A percentile compares a stretch with the other conserved stretches of the same genome.
phyloP scores from a whole-genome alignment of 73 alveolate species.

The Paramecium tetraurelia region DNA sequence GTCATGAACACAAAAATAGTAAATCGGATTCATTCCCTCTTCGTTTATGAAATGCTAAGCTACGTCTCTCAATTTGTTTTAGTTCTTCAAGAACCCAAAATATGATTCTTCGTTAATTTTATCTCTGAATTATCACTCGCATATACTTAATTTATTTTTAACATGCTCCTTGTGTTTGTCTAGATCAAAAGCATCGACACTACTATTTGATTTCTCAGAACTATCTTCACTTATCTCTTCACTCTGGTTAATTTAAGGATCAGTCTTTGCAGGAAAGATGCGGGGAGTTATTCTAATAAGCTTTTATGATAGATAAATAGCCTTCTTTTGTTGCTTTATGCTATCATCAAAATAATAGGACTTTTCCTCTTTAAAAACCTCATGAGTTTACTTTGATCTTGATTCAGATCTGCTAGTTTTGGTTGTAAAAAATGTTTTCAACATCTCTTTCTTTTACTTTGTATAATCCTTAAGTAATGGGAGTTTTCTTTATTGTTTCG shows the following conservation, averaged over 20 bases:
- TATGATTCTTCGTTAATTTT: not conserved
- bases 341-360: not conserved
- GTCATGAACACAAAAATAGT: conserved; percentile 22
- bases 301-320: not conserved
- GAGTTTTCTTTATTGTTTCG: not conserved
- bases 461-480: conserved; percentile 5
- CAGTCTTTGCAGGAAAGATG: not conserved
- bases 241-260: not conserved
- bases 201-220: not conserved
- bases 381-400: not conserved
- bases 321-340: not conserved
- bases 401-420: conserved; percentile 6
- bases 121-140: conserved; percentile 26
- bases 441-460: not conserved
- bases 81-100: not conserved
- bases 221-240: not conserved
- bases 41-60: not conserved
- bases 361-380: not conserved
- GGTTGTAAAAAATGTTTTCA: not conserved
- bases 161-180: conserved; percentile 2
- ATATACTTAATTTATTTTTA: not conserved
- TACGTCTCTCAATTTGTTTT: not conserved
- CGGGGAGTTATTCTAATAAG: not conserved
- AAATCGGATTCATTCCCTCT: not conserved
- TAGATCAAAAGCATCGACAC: not conserved